Evolutionary conservation across 768 basidiomycete species (phyloP), one percentile per base, ranked within the genome.

Genomic region (Macrocybe gigantea): DNA sequence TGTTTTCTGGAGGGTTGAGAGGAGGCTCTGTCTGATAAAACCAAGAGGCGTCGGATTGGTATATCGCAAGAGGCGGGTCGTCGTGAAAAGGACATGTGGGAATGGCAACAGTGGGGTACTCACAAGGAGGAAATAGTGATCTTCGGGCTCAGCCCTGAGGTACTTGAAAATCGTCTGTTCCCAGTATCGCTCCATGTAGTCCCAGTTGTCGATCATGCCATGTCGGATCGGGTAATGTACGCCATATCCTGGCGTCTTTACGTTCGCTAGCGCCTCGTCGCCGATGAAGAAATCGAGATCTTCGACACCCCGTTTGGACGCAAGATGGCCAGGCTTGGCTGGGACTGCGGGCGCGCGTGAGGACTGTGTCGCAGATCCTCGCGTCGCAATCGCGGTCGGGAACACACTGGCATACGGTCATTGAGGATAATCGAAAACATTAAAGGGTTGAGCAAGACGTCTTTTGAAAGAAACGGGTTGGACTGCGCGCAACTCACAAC

Each of bases 151-250:
- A 6, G 94, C 94, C 48, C 95, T 79, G 51, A 99, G 77, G 72
- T 98, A 98, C 70, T 99, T 98, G 83, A 98, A 99, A 78, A 98
- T 98, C 55, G 88, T 91, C 74, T 99, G 95, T 66, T 96, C 93
- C 96, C 96, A 99, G 69, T 93, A 97, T 30, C 94, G 77, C 65
- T 98, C 95, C 94, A 98, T 98, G 56, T 96, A 83, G 64, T 94
- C 92, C 92, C 92, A 94, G 59, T 96, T 96, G 53, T 96, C 94
- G 60, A 96, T 95, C 86, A 90, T 86, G 22, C 95, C 95, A 61
- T 98, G 96, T 47, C 90, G 80, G 61, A 98, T 97, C 10, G 96
- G 96, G 66, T 97, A 98, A 66, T 93, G 87, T 3, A 99, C 80
- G 15, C 88, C 84, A 68, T 98, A 99, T 2, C 88, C 88, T 0